Base-by-base conservation (phyloP, 169 alveolate genomes). In the Cryptosporidium ubiquitum region DNA sequence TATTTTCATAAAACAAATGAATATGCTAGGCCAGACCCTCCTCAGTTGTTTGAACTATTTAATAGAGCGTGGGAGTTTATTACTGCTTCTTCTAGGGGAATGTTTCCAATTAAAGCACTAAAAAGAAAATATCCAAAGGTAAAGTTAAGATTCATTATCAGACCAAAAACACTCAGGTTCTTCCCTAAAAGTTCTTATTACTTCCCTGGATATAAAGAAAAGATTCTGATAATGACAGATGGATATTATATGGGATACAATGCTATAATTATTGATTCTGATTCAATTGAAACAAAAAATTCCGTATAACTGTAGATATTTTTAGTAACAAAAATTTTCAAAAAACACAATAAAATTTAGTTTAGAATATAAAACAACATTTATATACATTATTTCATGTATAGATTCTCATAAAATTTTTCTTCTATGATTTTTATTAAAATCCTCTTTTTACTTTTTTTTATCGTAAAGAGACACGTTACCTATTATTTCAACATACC, bases 11-110 rank as follows among this genome's bases (percentile, higher is more conserved):
- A 23, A 14, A 79, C 73, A 40, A 49, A 61, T 0, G 75, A 57
- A 0, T 58, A 79, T 47, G 64, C 79, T 1, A 57, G 89, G 20
- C 89, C 89, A 26, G 74, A 79, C 33, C 89, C 89, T 20, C 89
- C 89, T 33, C 73, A 58, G 26, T 33, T 79, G 31, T 79, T 79
- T 79, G 89, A 79, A 64, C 74, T 79, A 23, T 64, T 79, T 39
- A 79, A 79, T 23, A 79, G 89, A 31, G 89, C 89, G 5, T 79
- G 89, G 89, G 89, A 79, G 44, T 79, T 79, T 26, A 42, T 79
- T 35, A 79, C 89, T 5, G 55, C 89, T 6, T 37, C 89, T 7
- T 61, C 75, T 12, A 60, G 89, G 14, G 89, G 89, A 23, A 26
- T 79, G 75, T 79, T 42, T 47, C 89, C 89, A n/a, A 40, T 79